Percentiles rank a stretch among this genome's conserved stretches.
Evolutionary conservation across 305 asterid genomes (phyloP).

Genomic region (Ajuga reptans): DNA sequence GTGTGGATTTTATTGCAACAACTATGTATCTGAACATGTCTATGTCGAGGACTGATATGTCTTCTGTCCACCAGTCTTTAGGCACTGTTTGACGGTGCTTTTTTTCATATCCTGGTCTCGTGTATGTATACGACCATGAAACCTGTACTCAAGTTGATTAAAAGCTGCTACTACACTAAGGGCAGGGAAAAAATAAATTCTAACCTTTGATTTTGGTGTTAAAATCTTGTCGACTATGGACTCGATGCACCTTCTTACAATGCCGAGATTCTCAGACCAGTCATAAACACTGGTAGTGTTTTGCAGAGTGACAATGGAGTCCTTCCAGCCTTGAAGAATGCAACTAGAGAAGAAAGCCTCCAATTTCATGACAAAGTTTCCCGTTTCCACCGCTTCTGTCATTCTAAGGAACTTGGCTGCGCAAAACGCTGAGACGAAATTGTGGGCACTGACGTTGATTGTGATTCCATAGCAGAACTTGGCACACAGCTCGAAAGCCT

Average conservation of each 20-base stretch:
- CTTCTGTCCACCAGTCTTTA: constrained; percentile 91
- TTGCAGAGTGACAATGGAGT: constrained; percentile 50
- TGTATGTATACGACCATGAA: constrained; percentile 76
- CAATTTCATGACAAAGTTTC: constrained; percentile 46
- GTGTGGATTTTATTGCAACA: constrained; percentile 42
- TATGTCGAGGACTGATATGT: constrained; percentile 48
- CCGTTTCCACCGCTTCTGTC: constrained; percentile 53
- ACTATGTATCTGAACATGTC: constrained; percentile 61
- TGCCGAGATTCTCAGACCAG: constrained; percentile 65
- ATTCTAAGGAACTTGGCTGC: constrained; percentile 70
- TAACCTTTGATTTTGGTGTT: constrained; percentile 55
- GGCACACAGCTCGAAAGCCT: constrained; percentile 70
- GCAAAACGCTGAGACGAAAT: constrained; percentile 48
- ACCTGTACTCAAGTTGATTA: constrained; percentile 30
- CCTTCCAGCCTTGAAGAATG: constrained; percentile 76
- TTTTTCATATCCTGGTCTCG: constrained; percentile 49
- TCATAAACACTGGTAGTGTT: constrained; percentile 34
- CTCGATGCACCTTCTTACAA: constrained; percentile 61
- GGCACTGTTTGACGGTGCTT: constrained; percentile 48
- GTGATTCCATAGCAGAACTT: constrained; percentile 76
- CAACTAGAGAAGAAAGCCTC: constrained; percentile 64
- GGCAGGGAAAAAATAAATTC: not conserved
- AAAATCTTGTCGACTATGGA: constrained; percentile 68
- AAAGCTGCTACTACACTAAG: no score
- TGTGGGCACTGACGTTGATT: constrained; percentile 64